These are phyloP conservation scores for Ilex aquifolium DNA, from an alignment of 257 asterid genomes.

Conservation along the genomic window DNA sequence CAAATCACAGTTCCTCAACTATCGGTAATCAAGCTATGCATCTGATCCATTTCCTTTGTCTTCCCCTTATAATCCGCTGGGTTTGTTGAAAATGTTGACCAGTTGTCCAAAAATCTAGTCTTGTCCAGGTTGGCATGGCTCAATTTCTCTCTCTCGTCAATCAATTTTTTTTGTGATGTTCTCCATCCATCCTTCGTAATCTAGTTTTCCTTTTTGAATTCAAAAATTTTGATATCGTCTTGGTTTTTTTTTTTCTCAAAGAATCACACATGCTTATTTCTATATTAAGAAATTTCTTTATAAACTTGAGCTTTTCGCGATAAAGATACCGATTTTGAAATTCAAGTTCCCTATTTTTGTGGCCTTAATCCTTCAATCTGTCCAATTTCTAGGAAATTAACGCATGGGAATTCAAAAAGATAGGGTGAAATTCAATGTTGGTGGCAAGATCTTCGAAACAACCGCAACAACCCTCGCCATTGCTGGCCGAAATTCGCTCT, in stretches of 20 bases:
- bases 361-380: background rate
- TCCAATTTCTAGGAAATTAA: conserved; percentile 4
- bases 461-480: conserved; percentile 79
- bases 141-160: background rate
- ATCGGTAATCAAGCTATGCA: conserved; percentile 3
- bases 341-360: no score
- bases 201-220: conserved; percentile 6
- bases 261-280: background rate
- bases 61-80: no score
- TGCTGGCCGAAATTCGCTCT: conserved; percentile 80
- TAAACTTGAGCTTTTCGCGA: background rate
- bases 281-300: conserved; percentile 1
- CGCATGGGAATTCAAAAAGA: conserved; percentile 83
- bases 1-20: background rate
- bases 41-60: conserved; percentile 6
- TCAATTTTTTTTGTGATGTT: conserved; percentile 3
- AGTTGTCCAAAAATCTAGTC: background rate
- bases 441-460: conserved; percentile 76
- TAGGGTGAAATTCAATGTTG: conserved; percentile 66
- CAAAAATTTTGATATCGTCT: conserved; percentile 5
- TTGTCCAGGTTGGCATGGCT: no score
- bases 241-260: background rate
- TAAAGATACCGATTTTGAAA: background rate
- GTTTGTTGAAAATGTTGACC: background rate
- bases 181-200: conserved; percentile 4